These are phyloP conservation scores for Blepharisma japonicum DNA, from an alignment of 73 alveolate genomes.

Conservation along the genomic window DNA sequence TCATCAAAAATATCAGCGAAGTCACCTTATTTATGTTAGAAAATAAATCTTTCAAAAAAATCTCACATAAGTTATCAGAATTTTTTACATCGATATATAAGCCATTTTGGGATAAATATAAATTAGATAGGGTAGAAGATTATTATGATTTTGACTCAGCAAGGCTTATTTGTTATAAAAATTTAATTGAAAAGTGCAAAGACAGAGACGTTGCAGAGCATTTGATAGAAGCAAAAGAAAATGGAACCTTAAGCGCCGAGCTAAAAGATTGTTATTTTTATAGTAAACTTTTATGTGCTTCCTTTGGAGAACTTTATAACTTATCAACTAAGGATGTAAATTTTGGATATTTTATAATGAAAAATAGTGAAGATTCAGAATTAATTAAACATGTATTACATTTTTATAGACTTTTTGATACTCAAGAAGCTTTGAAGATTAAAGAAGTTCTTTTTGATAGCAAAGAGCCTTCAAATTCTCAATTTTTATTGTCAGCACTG, in stretches of 20 bases:
- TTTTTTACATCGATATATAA: background rate
- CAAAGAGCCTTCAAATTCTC: too few relatives aligned
- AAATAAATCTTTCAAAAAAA: background rate
- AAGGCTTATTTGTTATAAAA: background rate
- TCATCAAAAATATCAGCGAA: background rate
- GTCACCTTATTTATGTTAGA: background rate
- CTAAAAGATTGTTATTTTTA: background rate
- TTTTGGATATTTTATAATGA: background rate
- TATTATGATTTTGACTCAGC: background rate
- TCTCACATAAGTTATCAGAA: background rate
- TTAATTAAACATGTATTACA: background rate
- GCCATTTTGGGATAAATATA: background rate
- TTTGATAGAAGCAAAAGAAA: background rate
- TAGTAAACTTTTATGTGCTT: background rate
- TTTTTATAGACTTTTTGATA: background rate
- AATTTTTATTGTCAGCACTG: too few relatives aligned
- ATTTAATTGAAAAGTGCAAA: background rate
- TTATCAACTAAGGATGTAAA: background rate
- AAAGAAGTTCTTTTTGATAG: too few relatives aligned
- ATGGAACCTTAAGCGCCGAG: background rate
- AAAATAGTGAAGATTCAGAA: background rate
- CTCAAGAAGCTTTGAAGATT: too few relatives aligned
- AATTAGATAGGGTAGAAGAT: background rate
- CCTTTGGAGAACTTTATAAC: background rate
- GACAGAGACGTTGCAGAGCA: background rate